Percentiles rank a stretch among this genome's conserved stretches.
Conservation (phyloP, 305 asterid genomes). For the Rubia balearica region DNA sequence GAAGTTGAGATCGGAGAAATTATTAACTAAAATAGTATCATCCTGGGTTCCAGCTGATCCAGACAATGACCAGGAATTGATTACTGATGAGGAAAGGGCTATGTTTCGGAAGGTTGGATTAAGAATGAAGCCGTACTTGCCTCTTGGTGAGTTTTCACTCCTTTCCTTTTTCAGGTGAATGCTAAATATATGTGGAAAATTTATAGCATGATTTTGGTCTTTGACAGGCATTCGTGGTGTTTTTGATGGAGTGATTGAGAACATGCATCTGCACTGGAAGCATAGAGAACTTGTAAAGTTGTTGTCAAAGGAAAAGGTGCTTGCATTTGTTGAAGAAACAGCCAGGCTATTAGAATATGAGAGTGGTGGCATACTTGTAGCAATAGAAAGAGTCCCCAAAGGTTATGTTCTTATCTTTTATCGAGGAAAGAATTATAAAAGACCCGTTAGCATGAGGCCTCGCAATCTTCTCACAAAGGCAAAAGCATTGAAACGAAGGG, state of each 20-base stretch:
- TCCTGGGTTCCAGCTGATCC: conserved; percentile 91
- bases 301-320: conserved; percentile 80
- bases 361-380: conserved; percentile 89
- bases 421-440: conserved; percentile 90
- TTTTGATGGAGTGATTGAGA: conserved; percentile 97
- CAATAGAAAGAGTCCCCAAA: conserved; percentile 82
- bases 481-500: conserved; percentile 89
- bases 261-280: conserved; percentile 99
- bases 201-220: conserved; percentile 24
- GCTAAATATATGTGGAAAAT: conserved; percentile 7
- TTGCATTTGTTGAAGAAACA: conserved; percentile 84
- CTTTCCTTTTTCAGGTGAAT: conserved; percentile 5
- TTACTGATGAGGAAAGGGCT: conserved; percentile 91
- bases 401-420: conserved; percentile 78
- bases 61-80: conserved; percentile 91
- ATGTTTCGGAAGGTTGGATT: conserved; percentile 87
- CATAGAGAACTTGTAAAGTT: conserved; percentile 95
- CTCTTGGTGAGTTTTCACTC: conserved; percentile 66
- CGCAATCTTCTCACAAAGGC: conserved; percentile 97
- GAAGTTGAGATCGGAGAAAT: conserved; percentile 85
- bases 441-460: conserved; percentile 84
- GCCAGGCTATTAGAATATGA: conserved; percentile 92
- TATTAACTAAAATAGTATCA: conserved; percentile 69
- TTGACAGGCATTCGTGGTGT: conserved; percentile 84
- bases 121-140: conserved; percentile 88